Evolutionary conservation across 768 basidiomycete genomes (phyloP).

Genomic region (Trametes villosa): DNA sequence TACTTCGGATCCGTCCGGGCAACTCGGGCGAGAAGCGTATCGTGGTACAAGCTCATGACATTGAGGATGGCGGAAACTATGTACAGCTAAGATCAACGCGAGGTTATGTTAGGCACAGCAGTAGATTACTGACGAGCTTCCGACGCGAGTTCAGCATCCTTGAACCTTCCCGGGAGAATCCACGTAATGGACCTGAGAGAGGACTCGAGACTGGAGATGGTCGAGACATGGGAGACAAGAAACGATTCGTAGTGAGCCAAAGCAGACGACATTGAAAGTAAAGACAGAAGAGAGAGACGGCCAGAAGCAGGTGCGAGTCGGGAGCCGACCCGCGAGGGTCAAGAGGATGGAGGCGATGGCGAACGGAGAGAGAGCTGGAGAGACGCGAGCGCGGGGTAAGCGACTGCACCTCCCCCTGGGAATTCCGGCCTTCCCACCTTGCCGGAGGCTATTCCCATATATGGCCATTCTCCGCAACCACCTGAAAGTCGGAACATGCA

Average conservation of each 20-base stretch:
- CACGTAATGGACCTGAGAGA: constrained; percentile 89
- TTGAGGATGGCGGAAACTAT: constrained; percentile 88
- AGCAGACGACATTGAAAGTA: constrained; percentile 58
- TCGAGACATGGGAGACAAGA: constrained; percentile 81
- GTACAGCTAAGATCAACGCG: constrained; percentile 14
- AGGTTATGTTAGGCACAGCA: constrained; percentile 12
- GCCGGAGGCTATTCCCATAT: constrained; percentile 11
- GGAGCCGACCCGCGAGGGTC: constrained; percentile 23
- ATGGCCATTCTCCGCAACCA: neutral
- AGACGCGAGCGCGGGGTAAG: constrained; percentile 6
- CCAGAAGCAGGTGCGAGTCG: constrained; percentile 7
- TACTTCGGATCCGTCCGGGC: constrained; percentile 67
- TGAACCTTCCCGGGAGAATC: constrained; percentile 96
- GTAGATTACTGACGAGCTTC: constrained; percentile 78
- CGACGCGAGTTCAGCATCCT: constrained; percentile 94
- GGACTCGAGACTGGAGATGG: constrained; percentile 88
- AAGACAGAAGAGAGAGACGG: constrained; percentile 14
- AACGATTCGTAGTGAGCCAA: constrained; percentile 80
- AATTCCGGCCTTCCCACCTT: constrained; percentile 13
- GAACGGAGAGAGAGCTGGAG: constrained; percentile 4
- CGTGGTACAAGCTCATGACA: constrained; percentile 91
- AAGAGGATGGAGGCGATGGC: constrained; percentile 10
- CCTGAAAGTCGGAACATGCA: neutral
- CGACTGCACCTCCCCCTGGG: constrained; percentile 3
- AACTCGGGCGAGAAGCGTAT: constrained; percentile 80